phyloP scores from a whole-genome alignment of 2,329 filamentous ascomycete species.

The Talaromyces sp. region DNA sequence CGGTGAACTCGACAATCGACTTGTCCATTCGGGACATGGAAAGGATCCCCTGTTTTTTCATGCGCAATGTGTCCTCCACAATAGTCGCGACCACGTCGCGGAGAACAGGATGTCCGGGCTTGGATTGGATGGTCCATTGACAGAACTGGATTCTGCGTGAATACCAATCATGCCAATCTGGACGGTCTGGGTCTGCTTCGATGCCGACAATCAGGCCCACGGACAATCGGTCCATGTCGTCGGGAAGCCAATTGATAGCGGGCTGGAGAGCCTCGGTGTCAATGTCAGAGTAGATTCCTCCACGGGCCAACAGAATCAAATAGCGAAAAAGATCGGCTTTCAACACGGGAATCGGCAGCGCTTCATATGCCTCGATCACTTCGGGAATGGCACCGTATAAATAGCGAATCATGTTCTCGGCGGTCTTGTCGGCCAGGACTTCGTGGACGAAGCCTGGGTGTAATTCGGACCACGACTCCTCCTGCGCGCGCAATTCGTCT shows the following conservation, averaged over 20 bases:
- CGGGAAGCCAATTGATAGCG: constrained; percentile 80
- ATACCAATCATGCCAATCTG: constrained; percentile 94
- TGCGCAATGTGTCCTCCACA: constrained; percentile 70
- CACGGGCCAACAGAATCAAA: constrained; percentile 67
- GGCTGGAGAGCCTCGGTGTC: constrained; percentile 82
- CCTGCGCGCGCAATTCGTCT: constrained; percentile 69
- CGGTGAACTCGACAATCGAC: constrained; percentile 87
- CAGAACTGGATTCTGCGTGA: constrained; percentile 95
- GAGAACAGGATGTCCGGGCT: constrained; percentile 87
- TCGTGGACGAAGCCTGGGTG: constrained; percentile 94
- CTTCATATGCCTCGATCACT: constrained; percentile 68
- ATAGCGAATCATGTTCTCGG: constrained; percentile 72
- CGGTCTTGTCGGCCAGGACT: constrained; percentile 88
- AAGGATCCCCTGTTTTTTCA: constrained; percentile 63
- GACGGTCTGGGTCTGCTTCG: constrained; percentile 88
- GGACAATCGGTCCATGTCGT: constrained; percentile 65
- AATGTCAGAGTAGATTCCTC: constrained; percentile 84
- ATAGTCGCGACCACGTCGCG: constrained; percentile 82
- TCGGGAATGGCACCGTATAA: constrained; percentile 80
- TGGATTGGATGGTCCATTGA: constrained; percentile 97
- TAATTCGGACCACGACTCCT: constrained; percentile 80
- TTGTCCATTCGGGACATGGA: constrained; percentile 57
- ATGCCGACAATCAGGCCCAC: constrained; percentile 90
- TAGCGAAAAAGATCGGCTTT: constrained; percentile 77
- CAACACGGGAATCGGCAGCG: constrained; percentile 66